phyloP scores from a whole-genome alignment of 177 flowering plant genomes.

The Vitis hybrid region DNA sequence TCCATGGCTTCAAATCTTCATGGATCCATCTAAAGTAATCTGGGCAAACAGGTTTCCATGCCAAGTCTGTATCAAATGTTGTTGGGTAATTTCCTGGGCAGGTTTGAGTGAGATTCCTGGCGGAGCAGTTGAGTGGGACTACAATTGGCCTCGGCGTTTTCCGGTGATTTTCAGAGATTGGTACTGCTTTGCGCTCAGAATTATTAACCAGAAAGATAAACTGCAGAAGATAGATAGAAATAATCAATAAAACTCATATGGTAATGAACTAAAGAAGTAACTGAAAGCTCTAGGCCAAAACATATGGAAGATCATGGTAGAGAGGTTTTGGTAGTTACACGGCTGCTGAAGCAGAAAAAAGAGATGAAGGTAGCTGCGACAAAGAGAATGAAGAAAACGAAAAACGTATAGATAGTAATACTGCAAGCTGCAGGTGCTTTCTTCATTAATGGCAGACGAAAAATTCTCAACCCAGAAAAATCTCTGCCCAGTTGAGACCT shows the following conservation, averaged over 20 bases:
- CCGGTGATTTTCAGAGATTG: background rate
- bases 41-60: slow-evolving; percentile 21
- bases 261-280: background rate
- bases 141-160: background rate
- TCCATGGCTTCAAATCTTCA: slow-evolving; percentile 39
- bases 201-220: background rate
- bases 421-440: too few species aligned
- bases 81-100: slow-evolving; percentile 22
- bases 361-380: too few species aligned
- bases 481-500: too few species aligned
- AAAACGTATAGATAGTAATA: too few species aligned
- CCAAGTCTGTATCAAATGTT: background rate
- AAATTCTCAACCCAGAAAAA: too few species aligned
- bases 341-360: too few species aligned
- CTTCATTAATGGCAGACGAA: too few species aligned
- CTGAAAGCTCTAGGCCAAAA: too few species aligned
- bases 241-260: background rate
- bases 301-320: too few species aligned
- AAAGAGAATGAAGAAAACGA: too few species aligned
- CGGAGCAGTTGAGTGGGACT: slow-evolving; percentile 19
- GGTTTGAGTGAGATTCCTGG: slow-evolving; percentile 10
- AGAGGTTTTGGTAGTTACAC: too few species aligned
- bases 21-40: slow-evolving; percentile 41
- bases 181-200: background rate
- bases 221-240: background rate